Evolutionary conservation across 1,139 yeast genomes (phyloP).

Genomic region (Trichomonascaceae sp.): DNA sequence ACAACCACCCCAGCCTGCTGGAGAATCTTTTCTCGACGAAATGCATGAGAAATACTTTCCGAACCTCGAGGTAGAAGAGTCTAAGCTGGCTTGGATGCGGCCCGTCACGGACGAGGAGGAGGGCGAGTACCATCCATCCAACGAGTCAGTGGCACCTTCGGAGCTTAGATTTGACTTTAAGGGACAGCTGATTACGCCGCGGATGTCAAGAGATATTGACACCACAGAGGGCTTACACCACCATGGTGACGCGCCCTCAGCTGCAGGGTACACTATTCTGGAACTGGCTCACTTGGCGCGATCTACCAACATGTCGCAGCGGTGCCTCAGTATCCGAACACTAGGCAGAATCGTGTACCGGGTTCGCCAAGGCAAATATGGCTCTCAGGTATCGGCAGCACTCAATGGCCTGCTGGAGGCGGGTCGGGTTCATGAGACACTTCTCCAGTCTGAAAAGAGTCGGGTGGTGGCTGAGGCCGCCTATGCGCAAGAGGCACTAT

Average conservation of each 20-base stretch:
- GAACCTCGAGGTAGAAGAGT: constrained; percentile 70
- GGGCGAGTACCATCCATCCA: constrained; percentile 23
- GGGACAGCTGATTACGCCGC: constrained; percentile 58
- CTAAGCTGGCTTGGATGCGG: constrained; percentile 84
- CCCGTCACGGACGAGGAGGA: constrained; percentile 32
- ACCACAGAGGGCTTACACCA: constrained; percentile 73
- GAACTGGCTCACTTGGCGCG: constrained; percentile 74
- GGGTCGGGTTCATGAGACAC: constrained; percentile 53
- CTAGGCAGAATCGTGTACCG: constrained; percentile 79
- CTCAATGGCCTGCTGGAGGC: constrained; percentile 65
- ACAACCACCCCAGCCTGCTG: constrained; percentile 11
- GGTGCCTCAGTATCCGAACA: constrained; percentile 76
- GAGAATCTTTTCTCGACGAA: constrained; percentile 45
- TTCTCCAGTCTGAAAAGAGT: constrained; percentile 51
- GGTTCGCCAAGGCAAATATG: constrained; percentile 44
- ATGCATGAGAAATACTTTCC: constrained; percentile 82
- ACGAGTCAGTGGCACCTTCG: constrained; percentile 25
- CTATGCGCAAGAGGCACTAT: constrained; percentile 84
- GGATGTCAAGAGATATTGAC: constrained; percentile 31
- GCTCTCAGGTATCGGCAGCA: constrained; percentile 43
- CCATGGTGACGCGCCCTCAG: constrained; percentile 75
- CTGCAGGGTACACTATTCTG: constrained; percentile 82
- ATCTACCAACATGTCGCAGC: constrained; percentile 71
- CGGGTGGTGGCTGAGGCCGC: constrained; percentile 63
- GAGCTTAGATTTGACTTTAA: constrained; percentile 77